Percentiles rank a stretch among this genome's conserved stretches.
Conservation (phyloP, 208 protist genomes). For the Sergeia podlipaevii region DNA sequence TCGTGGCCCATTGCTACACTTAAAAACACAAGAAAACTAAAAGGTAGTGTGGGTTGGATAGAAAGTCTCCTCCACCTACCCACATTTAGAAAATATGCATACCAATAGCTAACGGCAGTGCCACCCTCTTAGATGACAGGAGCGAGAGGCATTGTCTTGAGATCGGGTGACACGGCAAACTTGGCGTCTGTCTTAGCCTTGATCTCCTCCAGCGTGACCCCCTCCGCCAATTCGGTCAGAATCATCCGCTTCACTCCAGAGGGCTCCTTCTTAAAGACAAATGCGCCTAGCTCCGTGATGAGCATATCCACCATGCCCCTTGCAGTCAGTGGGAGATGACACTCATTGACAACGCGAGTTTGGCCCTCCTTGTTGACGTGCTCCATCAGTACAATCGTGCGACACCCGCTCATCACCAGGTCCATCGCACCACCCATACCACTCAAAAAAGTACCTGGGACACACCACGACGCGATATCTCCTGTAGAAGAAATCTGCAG, state of each 20-base stretch:
- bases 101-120: too few species aligned
- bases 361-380: slow-evolving; percentile 85
- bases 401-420: slow-evolving; percentile 70
- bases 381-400: slow-evolving; percentile 94
- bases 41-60: too few species aligned
- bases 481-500: slow-evolving; percentile 89
- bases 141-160: slow-evolving; percentile 16
- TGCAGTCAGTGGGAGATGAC: slow-evolving; percentile 87
- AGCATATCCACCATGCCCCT: slow-evolving; percentile 78
- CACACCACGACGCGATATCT: slow-evolving; percentile 96
- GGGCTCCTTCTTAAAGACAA: slow-evolving; percentile 40
- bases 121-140: slow-evolving; percentile 1
- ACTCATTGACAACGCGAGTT: slow-evolving; percentile 82
- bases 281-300: slow-evolving; percentile 94
- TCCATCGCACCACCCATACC: slow-evolving; percentile 96
- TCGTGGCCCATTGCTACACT: too few species aligned
- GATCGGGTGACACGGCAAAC: slow-evolving; percentile 35
- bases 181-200: slow-evolving; percentile 36
- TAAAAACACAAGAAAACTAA: too few species aligned
- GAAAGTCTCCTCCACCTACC: too few species aligned
- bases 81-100: too few species aligned
- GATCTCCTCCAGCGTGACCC: slow-evolving; percentile 82
- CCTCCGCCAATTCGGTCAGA: slow-evolving; percentile 78
- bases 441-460: slow-evolving; percentile 94
- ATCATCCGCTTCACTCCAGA: slow-evolving; percentile 35